phyloP scores from a whole-genome alignment of 2,329 filamentous ascomycete genomes.

The Colletotrichum liaoningense region DNA sequence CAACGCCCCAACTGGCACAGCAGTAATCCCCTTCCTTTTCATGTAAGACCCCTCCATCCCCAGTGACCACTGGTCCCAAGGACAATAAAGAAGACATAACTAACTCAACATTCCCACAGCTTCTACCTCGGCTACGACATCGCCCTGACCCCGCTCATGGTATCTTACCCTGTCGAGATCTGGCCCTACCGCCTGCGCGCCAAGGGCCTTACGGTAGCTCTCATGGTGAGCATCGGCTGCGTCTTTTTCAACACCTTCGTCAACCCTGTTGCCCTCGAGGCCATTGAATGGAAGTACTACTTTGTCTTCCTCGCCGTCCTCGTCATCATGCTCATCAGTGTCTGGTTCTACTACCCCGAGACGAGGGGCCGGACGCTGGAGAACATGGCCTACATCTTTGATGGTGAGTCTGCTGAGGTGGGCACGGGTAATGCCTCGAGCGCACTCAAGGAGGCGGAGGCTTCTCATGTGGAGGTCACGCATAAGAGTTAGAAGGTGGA shows the following conservation, averaged over 20 bases:
- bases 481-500: not conserved
- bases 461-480: not conserved
- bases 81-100: not conserved
- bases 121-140: slow-evolving; percentile 52
- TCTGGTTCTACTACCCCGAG: slow-evolving; percentile 34
- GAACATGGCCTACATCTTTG: slow-evolving; percentile 15
- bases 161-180: slow-evolving; percentile 44
- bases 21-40: slow-evolving; percentile 51
- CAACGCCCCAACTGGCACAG: slow-evolving; percentile 39
- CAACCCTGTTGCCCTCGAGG: slow-evolving; percentile 55
- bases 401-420: not conserved
- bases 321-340: slow-evolving; percentile 55
- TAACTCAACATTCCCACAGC: not conserved
- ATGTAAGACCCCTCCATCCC: slow-evolving; percentile 30
- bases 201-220: slow-evolving; percentile 8
- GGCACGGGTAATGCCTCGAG: not conserved
- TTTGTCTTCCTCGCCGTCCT: slow-evolving; percentile 52
- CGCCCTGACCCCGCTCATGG: slow-evolving; percentile 47
- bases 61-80: too few species aligned
- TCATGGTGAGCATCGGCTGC: slow-evolving; percentile 4
- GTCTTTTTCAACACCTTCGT: slow-evolving; percentile 58
- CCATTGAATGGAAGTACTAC: slow-evolving; percentile 55
- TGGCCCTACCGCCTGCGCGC: slow-evolving; percentile 39
- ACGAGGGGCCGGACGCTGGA: slow-evolving; percentile 34
- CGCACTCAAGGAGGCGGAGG: not conserved